These are phyloP conservation scores for Ophiocordyceps camponoti-saundersi DNA, from an alignment of 2,329 filamentous ascomycete species.

Conservation along the genomic window DNA sequence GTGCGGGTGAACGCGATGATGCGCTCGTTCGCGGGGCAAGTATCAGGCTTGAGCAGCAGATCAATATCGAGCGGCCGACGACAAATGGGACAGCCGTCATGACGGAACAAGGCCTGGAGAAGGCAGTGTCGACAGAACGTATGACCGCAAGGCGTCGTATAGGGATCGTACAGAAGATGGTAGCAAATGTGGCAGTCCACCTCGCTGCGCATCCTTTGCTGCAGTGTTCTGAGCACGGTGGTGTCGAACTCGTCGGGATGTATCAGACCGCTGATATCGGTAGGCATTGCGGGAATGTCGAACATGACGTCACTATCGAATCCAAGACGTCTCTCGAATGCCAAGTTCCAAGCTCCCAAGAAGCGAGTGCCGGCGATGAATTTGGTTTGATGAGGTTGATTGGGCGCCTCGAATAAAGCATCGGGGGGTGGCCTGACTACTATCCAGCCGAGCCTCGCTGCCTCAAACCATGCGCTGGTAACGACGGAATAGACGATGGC, in stretches of 20 bases:
- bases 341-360: conserved; percentile 48
- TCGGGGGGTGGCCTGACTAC: conserved; percentile 20
- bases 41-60: conserved; percentile 20
- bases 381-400: background rate
- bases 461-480: conserved; percentile 17
- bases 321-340: conserved; percentile 39
- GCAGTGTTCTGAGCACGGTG: conserved; percentile 32
- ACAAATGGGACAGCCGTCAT: conserved; percentile 65
- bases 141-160: conserved; percentile 76
- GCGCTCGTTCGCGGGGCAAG: conserved; percentile 40
- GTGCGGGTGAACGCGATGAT: conserved; percentile 45
- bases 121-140: conserved; percentile 77
- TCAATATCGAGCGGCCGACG: conserved; percentile 43
- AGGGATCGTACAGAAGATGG: conserved; percentile 59
- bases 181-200: conserved; percentile 86
- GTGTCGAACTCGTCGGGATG: conserved; percentile 8
- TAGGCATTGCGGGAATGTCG: conserved; percentile 1
- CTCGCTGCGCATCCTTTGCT: conserved; percentile 46
- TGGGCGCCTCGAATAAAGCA: conserved; percentile 8
- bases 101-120: conserved; percentile 59
- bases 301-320: conserved; percentile 32
- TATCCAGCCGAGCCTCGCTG: conserved; percentile 9
- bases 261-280: conserved; percentile 10
- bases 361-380: conserved; percentile 39
- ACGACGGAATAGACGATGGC: conserved; percentile 40